Evolutionary conservation across 371 early-diverging fungal species (phyloP).

Genomic region (Chytridiales sp.): DNA sequence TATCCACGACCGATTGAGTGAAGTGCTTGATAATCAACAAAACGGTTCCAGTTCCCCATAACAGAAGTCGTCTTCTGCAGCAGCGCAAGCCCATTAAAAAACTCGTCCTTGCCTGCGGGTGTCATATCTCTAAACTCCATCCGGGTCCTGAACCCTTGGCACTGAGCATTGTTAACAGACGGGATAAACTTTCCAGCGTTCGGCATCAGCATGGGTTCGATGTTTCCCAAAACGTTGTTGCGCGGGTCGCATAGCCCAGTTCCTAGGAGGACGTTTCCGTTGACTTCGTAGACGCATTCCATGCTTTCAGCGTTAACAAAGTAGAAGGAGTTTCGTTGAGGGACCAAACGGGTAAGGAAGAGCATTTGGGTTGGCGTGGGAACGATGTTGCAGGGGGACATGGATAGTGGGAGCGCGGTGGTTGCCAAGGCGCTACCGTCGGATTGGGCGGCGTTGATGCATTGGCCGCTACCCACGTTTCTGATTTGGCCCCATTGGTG

Average conservation of each 20-base stretch:
- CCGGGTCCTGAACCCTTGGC: constrained; percentile 3
- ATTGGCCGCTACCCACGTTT: constrained; percentile 5
- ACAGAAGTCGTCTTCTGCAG: constrained; percentile 19
- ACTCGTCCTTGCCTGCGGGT: constrained; percentile 11
- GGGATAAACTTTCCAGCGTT: background rate
- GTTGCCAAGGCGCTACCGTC: background rate
- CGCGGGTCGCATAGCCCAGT: background rate
- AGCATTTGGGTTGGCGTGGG: background rate
- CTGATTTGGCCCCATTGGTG: constrained; percentile 5
- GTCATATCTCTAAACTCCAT: constrained; percentile 35
- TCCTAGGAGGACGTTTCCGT: background rate
- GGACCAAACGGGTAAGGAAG: background rate
- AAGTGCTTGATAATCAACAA: constrained; percentile 18
- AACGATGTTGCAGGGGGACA: background rate
- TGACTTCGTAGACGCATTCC: constrained; percentile 3
- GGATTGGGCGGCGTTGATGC: background rate
- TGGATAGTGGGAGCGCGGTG: background rate
- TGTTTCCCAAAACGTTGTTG: background rate
- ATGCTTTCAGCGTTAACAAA: background rate
- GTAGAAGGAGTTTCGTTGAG: background rate
- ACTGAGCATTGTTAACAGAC: background rate
- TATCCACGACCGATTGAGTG: constrained; percentile 5
- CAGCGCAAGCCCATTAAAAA: constrained; percentile 19
- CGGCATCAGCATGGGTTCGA: background rate
- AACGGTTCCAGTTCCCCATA: constrained; percentile 5